Base-by-base conservation (phyloP, 1,284 basidiomycete genomes). In the Sanghuangporus baumii region DNA sequence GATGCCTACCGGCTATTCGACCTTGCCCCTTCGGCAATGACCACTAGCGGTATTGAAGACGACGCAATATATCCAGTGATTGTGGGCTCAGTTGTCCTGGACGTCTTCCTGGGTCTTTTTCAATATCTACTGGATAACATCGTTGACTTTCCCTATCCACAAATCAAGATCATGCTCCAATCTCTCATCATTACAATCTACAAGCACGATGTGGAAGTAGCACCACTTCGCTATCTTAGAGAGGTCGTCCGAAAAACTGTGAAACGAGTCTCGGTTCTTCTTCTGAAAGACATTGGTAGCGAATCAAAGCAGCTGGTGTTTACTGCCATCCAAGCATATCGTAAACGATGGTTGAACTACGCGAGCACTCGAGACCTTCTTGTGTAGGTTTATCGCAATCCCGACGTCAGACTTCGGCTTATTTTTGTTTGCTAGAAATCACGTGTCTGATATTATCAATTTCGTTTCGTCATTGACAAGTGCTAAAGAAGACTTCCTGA, bases 191-290 rank as follows among this genome's bases (percentile, higher is more conserved):
- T 88, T 40, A 76, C 84, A 64, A 78, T 88, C 31, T 84, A 85
- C 73, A 89, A 89, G 72, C 85, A 88, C 65, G 84, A 89, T 68
- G 81, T 89, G 60, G 82, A 84, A 54, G 81, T 78, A 61, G 74
- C 69, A 36, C 71, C 78, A 18, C 74, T 89, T 58, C 77, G 73
- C 60, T 80, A 83, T 68, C 75, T 86, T 36, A 84, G 86, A 59
- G 75, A 74, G 26, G 66, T 74, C 23, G 73, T 89, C 4, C 79
- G 83, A 38, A 77, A 73, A 57, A 84, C 85, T 0, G 75, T 86
- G 8, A 71, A 77, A 36, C 77, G 78, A n/a, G 73, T 78, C 2
- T 72, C 86, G 60, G 83, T 83, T 36, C 69, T 86, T 5, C 68
- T 87, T 46, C 71, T 79, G 6, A 71, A 77, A 46, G 81, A 82